These are phyloP conservation scores for Fusarium burgessii DNA, from an alignment of 2,329 filamentous ascomycete species.

Conservation along the genomic window DNA sequence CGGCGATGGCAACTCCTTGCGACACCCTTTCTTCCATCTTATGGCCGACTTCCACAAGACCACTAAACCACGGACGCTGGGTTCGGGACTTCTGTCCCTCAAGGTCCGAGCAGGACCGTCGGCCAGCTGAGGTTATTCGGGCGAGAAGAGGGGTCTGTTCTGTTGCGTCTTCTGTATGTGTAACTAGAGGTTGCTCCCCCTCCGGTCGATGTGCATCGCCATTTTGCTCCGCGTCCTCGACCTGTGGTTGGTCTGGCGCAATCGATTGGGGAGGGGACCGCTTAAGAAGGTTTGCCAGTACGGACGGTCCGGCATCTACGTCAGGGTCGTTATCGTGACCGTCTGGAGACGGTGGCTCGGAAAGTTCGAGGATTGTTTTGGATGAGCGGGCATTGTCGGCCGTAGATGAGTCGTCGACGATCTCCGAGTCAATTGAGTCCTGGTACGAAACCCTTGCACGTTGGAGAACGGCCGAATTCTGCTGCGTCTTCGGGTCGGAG, in stretches of 20 bases:
- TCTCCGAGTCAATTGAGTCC: slow-evolving; percentile 44
- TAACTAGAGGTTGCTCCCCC: slow-evolving; percentile 17
- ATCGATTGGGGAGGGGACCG: slow-evolving; percentile 60
- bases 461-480: slow-evolving; percentile 61
- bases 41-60: slow-evolving; percentile 49
- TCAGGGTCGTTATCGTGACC: slow-evolving; percentile 27
- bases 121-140: slow-evolving; percentile 48
- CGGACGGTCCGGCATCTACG: slow-evolving; percentile 52
- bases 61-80: slow-evolving; percentile 51
- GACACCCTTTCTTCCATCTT: slow-evolving; percentile 50
- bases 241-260: slow-evolving; percentile 32
- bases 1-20: slow-evolving; percentile 52
- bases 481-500: slow-evolving; percentile 66
- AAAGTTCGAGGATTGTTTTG: slow-evolving; percentile 70
- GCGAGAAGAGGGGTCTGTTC: slow-evolving; percentile 64
- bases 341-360: slow-evolving; percentile 58
- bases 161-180: slow-evolving; percentile 40
- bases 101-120: slow-evolving; percentile 56
- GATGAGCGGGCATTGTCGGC: slow-evolving; percentile 50
- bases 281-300: slow-evolving; percentile 63
- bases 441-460: slow-evolving; percentile 49
- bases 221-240: slow-evolving; percentile 14
- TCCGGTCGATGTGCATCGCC: slow-evolving; percentile 24
- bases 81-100: slow-evolving; percentile 61
- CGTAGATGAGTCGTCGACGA: slow-evolving; percentile 34